Conservation (phyloP, 75 land plant genomes). For the Sequoia sempervirens region DNA sequence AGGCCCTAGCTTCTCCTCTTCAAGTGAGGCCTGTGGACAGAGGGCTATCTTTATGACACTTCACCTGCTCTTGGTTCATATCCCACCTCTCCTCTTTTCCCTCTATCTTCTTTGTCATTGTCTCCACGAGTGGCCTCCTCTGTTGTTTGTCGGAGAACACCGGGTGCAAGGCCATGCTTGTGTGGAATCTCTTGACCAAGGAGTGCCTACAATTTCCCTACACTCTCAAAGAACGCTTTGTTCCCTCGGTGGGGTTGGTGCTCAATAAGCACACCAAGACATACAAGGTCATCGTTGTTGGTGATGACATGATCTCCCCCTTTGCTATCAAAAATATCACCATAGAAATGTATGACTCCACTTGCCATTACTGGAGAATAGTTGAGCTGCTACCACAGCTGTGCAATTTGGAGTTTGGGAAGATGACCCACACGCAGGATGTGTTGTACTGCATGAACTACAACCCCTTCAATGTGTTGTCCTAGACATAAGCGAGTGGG, state of each 20-base stretch:
- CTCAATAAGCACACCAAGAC: constrained; percentile 16
- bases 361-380: constrained; percentile 50
- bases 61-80: constrained; percentile 36
- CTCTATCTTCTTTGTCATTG: constrained; percentile 49
- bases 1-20: constrained; percentile 68
- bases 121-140: constrained; percentile 70
- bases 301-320: constrained; percentile 82
- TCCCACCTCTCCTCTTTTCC: constrained; percentile 31
- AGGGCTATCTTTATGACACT: constrained; percentile 47
- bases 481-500: constrained; percentile 42
- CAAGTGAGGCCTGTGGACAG: constrained; percentile 22
- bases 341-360: constrained; percentile 59
- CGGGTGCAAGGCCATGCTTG: constrained; percentile 52
- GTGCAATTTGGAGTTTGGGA: constrained; percentile 71
- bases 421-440: constrained; percentile 39
- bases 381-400: constrained; percentile 59
- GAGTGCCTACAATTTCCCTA: constrained; percentile 50
- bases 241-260: constrained; percentile 61
- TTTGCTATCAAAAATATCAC: constrained; percentile 87
- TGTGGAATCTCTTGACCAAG: constrained; percentile 53
- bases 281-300: constrained; percentile 51
- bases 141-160: constrained; percentile 57
- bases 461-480: constrained; percentile 73
- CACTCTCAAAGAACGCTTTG: constrained; percentile 53
- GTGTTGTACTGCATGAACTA: constrained; percentile 86